Evolutionary conservation across 2,329 filamentous ascomycete species (phyloP).

Genomic region (Colletotrichum siamense): DNA sequence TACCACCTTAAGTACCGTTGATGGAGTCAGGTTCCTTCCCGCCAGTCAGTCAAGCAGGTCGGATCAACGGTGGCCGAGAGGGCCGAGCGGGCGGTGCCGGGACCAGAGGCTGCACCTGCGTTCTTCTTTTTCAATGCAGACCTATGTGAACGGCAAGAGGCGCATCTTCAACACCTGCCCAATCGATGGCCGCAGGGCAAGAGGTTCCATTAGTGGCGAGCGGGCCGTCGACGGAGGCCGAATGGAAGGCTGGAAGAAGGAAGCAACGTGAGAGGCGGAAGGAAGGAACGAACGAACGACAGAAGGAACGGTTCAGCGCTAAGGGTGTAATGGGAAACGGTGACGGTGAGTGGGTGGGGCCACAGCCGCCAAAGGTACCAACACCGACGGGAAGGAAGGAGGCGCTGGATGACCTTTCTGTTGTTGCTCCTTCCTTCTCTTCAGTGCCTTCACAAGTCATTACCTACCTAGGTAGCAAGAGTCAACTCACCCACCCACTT

Average conservation of each 20-base stretch:
- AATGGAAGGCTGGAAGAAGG: not conserved
- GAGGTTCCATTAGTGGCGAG: not conserved
- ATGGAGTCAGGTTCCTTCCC: not conserved
- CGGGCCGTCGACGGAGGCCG: not conserved
- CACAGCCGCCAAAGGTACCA: not conserved
- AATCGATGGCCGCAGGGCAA: not conserved
- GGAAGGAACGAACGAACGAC: not conserved
- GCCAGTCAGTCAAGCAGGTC: not conserved
- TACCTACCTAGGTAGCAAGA: not conserved
- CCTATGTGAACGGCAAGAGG: not conserved
- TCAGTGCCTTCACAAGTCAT: not conserved
- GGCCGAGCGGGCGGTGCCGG: not conserved
- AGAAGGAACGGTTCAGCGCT: not conserved
- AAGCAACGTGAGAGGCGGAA: not conserved
- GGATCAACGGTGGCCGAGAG: constrained; percentile 11
- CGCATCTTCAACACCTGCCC: not conserved
- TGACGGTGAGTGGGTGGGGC: not conserved
- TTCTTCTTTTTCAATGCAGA: not conserved
- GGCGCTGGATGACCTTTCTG: not conserved
- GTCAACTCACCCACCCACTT: not conserved
- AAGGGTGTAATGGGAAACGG: not conserved
- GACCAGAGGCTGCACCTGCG: not conserved
- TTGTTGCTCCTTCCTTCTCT: not conserved
- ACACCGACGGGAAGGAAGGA: not conserved
- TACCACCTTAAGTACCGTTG: not conserved